Percentiles rank a stretch among this genome's conserved stretches.
phyloP scores from a whole-genome alignment of 176 grass and related monocot species.

The Triticum turgidum region DNA sequence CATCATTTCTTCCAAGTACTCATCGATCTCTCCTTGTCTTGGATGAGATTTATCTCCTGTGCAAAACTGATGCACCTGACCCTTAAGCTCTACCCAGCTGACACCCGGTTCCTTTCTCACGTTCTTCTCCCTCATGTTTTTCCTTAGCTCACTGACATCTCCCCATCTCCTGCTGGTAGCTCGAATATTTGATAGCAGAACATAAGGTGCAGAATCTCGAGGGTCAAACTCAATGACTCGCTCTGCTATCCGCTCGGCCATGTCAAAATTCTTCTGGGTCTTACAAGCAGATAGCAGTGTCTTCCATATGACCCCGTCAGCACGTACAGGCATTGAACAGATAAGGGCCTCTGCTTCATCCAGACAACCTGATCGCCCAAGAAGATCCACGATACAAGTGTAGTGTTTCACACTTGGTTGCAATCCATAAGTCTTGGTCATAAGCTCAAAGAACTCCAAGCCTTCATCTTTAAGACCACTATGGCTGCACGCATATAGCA shows the following conservation, averaged over 20 bases:
- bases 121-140: slow-evolving; percentile 52
- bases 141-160: slow-evolving; percentile 46
- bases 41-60: slow-evolving; percentile 59
- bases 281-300: slow-evolving; percentile 70
- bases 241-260: slow-evolving; percentile 57
- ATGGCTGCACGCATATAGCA: slow-evolving; percentile 79
- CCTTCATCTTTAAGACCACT: slow-evolving; percentile 68
- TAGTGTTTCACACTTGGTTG: slow-evolving; percentile 60
- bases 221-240: slow-evolving; percentile 61
- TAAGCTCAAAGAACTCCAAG: slow-evolving; percentile 47
- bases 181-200: slow-evolving; percentile 72
- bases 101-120: slow-evolving; percentile 74
- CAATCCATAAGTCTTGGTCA: slow-evolving; percentile 51
- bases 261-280: slow-evolving; percentile 54
- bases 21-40: slow-evolving; percentile 44
- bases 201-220: slow-evolving; percentile 62
- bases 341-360: slow-evolving; percentile 57
- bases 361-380: slow-evolving; percentile 55
- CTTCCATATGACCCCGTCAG: slow-evolving; percentile 73
- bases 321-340: slow-evolving; percentile 55
- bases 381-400: slow-evolving; percentile 71
- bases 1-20: slow-evolving; percentile 56
- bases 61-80: slow-evolving; percentile 62
- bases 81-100: slow-evolving; percentile 75
- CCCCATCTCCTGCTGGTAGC: slow-evolving; percentile 55